Conservation (phyloP, 2,329 filamentous ascomycete species). For the Myriosclerotinia duriaeana region DNA sequence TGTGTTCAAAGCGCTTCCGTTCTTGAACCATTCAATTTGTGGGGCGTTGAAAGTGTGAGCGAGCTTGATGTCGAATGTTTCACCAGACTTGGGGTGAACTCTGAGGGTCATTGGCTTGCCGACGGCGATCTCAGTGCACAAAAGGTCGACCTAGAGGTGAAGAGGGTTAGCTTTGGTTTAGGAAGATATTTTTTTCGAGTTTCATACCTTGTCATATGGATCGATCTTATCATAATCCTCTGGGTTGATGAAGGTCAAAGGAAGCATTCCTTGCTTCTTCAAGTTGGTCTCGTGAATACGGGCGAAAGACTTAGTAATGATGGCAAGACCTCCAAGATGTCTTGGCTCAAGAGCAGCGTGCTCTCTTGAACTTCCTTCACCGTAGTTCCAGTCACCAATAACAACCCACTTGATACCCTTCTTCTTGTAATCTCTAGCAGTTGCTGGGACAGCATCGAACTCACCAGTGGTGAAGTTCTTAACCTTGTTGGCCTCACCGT, state of each 20-base stretch:
- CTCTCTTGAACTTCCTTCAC: constrained; percentile 95
- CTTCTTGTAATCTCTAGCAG: constrained; percentile 97
- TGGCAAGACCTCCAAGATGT: constrained; percentile 93
- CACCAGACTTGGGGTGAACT: constrained; percentile 87
- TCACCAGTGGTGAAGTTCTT: constrained; percentile 84
- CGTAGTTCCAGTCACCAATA: constrained; percentile 99
- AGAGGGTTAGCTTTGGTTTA: background rate
- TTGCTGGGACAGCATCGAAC: constrained; percentile 84
- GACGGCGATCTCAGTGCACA: constrained; percentile 84
- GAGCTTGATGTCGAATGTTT: constrained; percentile 78
- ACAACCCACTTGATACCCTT: constrained; percentile 97
- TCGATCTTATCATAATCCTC: constrained; percentile 98
- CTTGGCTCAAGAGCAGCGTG: constrained; percentile 97
- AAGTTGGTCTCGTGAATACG: constrained; percentile 99
- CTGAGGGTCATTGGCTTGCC: constrained; percentile 90
- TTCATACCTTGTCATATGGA: constrained; percentile 71
- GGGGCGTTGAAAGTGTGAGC: constrained; percentile 97
- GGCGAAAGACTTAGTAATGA: constrained; percentile 93
- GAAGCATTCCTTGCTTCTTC: constrained; percentile 99
- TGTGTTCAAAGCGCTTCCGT: constrained; percentile 94
- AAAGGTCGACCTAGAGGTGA: constrained; percentile 63
- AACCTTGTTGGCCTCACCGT: constrained; percentile 96
- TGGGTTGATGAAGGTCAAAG: constrained; percentile 89
- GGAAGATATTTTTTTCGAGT: background rate
- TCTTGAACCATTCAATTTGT: constrained; percentile 99